Evolutionary conservation across 176 grass and related monocot species (phyloP), one percentile per base, ranked within the genome.

Genomic region (Aegilops longissima): DNA sequence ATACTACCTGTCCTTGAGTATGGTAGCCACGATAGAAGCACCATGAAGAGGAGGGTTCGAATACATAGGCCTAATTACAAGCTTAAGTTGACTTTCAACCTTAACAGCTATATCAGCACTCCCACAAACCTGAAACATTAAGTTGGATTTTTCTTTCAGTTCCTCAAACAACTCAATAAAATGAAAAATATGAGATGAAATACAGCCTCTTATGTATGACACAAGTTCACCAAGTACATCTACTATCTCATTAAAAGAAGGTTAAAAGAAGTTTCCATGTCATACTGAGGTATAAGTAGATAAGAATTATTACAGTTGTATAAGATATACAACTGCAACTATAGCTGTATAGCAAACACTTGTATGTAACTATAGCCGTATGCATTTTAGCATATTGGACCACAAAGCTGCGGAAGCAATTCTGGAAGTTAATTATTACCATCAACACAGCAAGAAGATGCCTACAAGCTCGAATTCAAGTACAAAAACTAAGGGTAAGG

Each of bases 41-140:
- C 97, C 97, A 79, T 99, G 97, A 92, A 99, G 89, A 64, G 97
- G 97, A 78, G 97, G 97, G 81, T 87, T 99, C 36, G 97, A 99
- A 84, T 96, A 96, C 97, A 99, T 99, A 70, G 97, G 97, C 79
- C 97, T 96, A 87, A 96, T 94, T 84, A 99, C 97, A 91, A 99
- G 97, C 86, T 99, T 99, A 21, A 99, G 90, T 85, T 96, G 97
- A 94, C 97, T 99, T 91, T 99, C 97, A 74, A 99, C 94, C 88
- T 78, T 99, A 66, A 58, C 87, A 66, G 92, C 92, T 30, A 96
- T 92, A 81, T 96, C 97, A 12, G 87, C 89, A 85, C 88, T 92
- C 81, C 86, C 89, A 81, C 97, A 99, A 70, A 99, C 90, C 97
- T 99, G 74, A 73, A 94, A 90, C 47, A 68, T 77, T 10, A 66